Percentiles rank a stretch among this genome's conserved stretches.
These are phyloP conservation scores for Chimonanthus praecox DNA, from an alignment of 164 flowering plant species.

Conservation along the genomic window DNA sequence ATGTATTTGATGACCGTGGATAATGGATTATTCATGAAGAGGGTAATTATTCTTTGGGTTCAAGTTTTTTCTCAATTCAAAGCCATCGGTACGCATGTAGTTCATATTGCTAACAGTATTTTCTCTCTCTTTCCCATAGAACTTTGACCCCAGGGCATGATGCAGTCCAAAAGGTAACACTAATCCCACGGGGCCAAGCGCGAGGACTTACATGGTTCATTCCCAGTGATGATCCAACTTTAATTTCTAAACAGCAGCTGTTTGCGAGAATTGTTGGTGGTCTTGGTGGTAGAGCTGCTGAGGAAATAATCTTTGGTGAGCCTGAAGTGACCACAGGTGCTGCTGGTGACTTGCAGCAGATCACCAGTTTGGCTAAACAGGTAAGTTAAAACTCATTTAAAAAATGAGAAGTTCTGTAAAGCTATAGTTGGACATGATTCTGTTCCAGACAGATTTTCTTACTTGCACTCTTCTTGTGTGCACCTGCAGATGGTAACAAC, in stretches of 20 bases:
- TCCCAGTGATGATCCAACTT: conserved; percentile 74
- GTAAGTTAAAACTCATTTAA: conserved; percentile 20
- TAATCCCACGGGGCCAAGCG: conserved; percentile 85
- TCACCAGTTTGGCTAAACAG: conserved; percentile 81
- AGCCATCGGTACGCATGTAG: not conserved
- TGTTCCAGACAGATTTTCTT: no score
- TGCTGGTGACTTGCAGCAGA: conserved; percentile 79
- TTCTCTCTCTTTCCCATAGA: conserved; percentile 27
- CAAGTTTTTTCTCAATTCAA: no score
- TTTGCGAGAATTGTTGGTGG: conserved; percentile 91
- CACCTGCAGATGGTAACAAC: conserved; percentile 67
- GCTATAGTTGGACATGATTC: no score
- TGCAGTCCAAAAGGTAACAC: conserved; percentile 82
- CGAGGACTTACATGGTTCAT: conserved; percentile 85
- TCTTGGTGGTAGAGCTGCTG: conserved; percentile 90
- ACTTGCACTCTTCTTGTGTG: not conserved
- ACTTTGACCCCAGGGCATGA: conserved; percentile 94
- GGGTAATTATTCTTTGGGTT: not conserved
- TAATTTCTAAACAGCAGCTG: conserved; percentile 78
- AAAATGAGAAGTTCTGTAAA: no score
- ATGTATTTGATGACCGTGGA: not conserved
- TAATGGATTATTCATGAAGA: not conserved
- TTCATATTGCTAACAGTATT: not conserved
- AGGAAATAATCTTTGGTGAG: conserved; percentile 84
- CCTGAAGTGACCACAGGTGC: conserved; percentile 90